Evolutionary conservation across 2,329 filamentous ascomycete species (phyloP).

Genomic region (Hypomyces rosellus): DNA sequence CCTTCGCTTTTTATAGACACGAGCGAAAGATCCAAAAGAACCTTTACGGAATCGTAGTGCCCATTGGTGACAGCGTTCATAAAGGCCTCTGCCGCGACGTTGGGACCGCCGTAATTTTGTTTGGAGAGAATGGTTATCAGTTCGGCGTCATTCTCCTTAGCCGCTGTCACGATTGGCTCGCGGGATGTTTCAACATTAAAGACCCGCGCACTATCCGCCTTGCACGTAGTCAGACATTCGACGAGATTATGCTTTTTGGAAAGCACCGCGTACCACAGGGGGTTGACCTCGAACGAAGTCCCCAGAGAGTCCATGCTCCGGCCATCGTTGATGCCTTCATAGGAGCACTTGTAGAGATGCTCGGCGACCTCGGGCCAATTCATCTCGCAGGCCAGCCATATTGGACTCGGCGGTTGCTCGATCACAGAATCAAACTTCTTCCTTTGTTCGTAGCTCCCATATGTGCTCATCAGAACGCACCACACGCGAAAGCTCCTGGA

Average conservation of each 20-base stretch:
- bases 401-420: background rate
- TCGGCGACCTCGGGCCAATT: constrained; percentile 1
- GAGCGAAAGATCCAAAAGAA: constrained; percentile 1
- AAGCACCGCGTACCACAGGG: constrained; percentile 2
- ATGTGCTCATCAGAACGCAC: background rate
- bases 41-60: background rate
- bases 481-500: background rate
- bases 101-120: background rate
- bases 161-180: background rate
- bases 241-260: background rate
- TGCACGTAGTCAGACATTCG: background rate
- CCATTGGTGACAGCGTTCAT: background rate
- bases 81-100: background rate
- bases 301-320: background rate
- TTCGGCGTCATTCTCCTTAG: background rate
- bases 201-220: background rate
- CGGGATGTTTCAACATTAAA: background rate
- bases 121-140: constrained; percentile 2
- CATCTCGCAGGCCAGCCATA: constrained; percentile 1
- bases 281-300: background rate
- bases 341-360: constrained; percentile 3
- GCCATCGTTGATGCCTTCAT: constrained; percentile 1
- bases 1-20: background rate
- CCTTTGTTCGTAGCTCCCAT: background rate
- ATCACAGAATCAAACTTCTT: background rate